Base-by-base conservation (phyloP, 2,329 filamentous ascomycete genomes). In the Paraphaeosphaeria minitans region DNA sequence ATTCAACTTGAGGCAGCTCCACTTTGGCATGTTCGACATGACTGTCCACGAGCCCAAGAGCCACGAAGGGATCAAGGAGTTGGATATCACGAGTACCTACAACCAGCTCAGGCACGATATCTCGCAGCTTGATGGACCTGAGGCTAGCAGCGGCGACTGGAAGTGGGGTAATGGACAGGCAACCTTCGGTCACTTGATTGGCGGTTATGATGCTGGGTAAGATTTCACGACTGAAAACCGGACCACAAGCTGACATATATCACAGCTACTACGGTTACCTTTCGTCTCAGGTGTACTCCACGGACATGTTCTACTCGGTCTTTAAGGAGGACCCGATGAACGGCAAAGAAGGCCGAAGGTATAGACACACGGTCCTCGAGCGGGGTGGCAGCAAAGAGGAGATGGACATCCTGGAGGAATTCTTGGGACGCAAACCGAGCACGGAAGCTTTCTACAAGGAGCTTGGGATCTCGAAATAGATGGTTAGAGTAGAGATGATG, bases 21-120 rank as follows among this genome's bases (percentile, higher is more conserved):
- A 92, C 75, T 92, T 93, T 70, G 91, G 90, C 41, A 89, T 91
- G 60, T 94, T 91, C 67, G 91, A 95, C 74, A 94, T 95, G 91
- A 86, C 87, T 0, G 84, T 94, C 2, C 91, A 95, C 77, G 85
- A 87, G 29, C 88, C 89, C 8, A 80, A 82, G 64, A 84, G 83
- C n/a, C 89, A 92, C 63, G 85, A 85, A 12, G 89, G 87, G n/a
- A 79, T 89, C 16, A 83, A 91, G 79, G 78, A 82, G 22, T 76
- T 93, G 60, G 84, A 92, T 57, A 81, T 88, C 31, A 86, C 86
- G 49, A 81, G 83, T 60, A 79, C 88, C 24, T 94, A 91, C 83
- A 94, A 95, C 75, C 81, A 85, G 29, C 82, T 94, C 47, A 84
- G 91, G 49, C 83, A 85, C 13, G 82, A 93, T 60, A 91, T 94